Evolutionary conservation across 2,329 filamentous ascomycete genomes (phyloP).

Genomic region (Cucurbitaria berberidis): DNA sequence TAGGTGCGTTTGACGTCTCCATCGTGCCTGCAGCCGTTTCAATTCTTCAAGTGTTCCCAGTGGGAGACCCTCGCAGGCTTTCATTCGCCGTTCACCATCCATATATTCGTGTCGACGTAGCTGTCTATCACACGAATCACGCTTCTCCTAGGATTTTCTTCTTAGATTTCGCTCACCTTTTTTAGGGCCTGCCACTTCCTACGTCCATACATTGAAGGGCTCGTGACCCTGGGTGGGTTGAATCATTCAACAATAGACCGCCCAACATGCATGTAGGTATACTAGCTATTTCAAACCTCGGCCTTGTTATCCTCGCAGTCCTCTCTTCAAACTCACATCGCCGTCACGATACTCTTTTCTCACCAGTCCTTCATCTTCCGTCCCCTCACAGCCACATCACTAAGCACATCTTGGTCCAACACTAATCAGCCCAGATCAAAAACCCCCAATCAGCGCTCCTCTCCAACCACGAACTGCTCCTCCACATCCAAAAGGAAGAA

Average conservation of each 20-base stretch:
- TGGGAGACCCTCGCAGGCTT: not conserved
- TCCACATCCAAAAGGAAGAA: constrained; percentile 42
- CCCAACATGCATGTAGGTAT: not conserved
- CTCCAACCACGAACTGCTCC: constrained; percentile 75
- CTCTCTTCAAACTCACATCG: not conserved
- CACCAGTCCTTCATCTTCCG: no score
- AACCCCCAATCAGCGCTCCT: constrained; percentile 73
- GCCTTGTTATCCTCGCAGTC: not conserved
- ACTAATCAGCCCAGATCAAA: constrained; percentile 60
- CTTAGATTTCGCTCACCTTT: not conserved
- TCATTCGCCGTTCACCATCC: no score
- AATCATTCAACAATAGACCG: not conserved
- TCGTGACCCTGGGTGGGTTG: not conserved
- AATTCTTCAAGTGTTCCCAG: no score
- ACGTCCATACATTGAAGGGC: not conserved
- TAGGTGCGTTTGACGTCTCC: not conserved
- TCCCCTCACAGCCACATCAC: no score
- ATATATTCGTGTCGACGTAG: no score
- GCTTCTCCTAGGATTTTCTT: not conserved
- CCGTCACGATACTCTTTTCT: not conserved
- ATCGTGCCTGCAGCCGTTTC: no score
- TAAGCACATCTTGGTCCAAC: no score
- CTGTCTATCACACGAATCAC: no score
- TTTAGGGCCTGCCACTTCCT: not conserved
- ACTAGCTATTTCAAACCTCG: not conserved